Evolutionary conservation across 352 stramenopile genomes (phyloP), one percentile per base, ranked within the genome.

Genomic region (Phytophthora fragariaefolia): DNA sequence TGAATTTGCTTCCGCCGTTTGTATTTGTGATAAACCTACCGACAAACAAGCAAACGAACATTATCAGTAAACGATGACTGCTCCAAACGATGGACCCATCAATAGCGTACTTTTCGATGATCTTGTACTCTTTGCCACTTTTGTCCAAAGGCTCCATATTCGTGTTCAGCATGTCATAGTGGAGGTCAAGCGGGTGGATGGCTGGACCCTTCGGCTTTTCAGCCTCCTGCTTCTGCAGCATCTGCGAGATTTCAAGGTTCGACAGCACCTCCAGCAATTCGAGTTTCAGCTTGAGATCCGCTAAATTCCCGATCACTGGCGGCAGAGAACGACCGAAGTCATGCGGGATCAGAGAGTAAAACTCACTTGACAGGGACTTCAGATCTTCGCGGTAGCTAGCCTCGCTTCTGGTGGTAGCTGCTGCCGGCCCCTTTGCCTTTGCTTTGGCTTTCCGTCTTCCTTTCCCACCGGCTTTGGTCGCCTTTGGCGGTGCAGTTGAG

Each of bases 271-370:
- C 71, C 6, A 91, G 73, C 54, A 91, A 46, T 13, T 86, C 79
- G 1, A 91, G 63, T 47, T 91, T 91, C 47, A 76, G 45, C 46
- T 88, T 86, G 18, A 92, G 56, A 34, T 86, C 79, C 6, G 70
- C 74, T 51, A 87, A 77, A 15, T 72, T 80, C 3, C 61, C 67
- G 55, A 92, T 88, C 24, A 80, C 52, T 0, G 80, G 82, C 1
- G 84, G 82, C 32, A 89, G 23, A 5, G 68, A 66, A 9, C 78
- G 78, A 17, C 77, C 82, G 62, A 91, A 91, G 17, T 89, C 74
- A 40, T 92, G 82, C 28, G 84, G 84, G 32, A 92, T 89, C 6
- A 89, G 66, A 53, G 82, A 80, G 64, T 92, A 92, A 49, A 92
- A 91, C 27, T 85, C 76, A 45, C 73, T 89, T 8, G 80, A 85